Base-by-base conservation (phyloP, 1,284 basidiomycete species). In the Irpex rosettiformis region DNA sequence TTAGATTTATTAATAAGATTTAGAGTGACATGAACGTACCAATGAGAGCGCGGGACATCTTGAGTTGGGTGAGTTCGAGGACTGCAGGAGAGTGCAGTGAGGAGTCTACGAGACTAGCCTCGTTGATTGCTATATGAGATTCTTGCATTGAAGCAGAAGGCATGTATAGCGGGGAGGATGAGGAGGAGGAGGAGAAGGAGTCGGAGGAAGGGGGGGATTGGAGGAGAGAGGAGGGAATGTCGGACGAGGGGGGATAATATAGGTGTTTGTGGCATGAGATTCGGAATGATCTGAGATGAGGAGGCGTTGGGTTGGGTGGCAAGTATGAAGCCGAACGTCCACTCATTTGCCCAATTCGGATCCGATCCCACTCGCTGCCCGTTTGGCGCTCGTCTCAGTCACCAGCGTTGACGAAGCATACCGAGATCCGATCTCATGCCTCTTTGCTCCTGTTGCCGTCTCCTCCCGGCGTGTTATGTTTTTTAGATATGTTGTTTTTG, bases 61-160 rank as follows among this genome's bases (percentile, higher is more conserved):
- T 83, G 66, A 84, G 69, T 61, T 83, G 79, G 66, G 89, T 73
- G 59, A 90, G 81, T 67, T 86, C 77, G 55, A 88, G 75, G 56
- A 88, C 79, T 24, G 79, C 84, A 21, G 82, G 80, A 1, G 83
- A 82, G 69, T 89, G 87, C 1, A 73, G 66, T 1, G 82, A 69
- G 18, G 84, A 75, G 70, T 88, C 81, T 54, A 89, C 80, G 66
- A 88, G 84, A 65, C 78, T 81, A 2, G 85, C 85, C 29, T 74
- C 79, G 72, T 89, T 85, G 47, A 86, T 60, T 5, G 80, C 72
- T 1, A 67, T 65, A 56, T 60, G 52, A 47, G 53, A 55, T 52
- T 60, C 57, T 62, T 54, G 51, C 28, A 57, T 56, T 56, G 60
- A 56, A 56, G 56, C 42, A 37, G 53, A 18, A 47, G 43, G 43